phyloP scores from a whole-genome alignment of 1,284 basidiomycete species.

The Tetrapyrgos nigripes region DNA sequence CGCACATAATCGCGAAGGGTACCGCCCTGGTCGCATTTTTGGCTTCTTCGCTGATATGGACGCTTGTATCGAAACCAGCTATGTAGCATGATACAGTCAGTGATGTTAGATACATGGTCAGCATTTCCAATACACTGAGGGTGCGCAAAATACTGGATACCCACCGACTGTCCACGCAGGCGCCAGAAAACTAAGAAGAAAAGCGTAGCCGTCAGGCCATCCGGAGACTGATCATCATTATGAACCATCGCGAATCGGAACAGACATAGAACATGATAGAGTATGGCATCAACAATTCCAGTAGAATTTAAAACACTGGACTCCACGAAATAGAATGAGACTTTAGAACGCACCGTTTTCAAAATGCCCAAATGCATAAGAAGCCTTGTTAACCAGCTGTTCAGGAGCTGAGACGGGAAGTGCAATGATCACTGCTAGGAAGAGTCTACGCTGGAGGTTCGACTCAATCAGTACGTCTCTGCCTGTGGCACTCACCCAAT shows the following conservation, averaged over 20 bases:
- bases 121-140: too few relatives aligned
- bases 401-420: constrained; percentile 74
- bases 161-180: constrained; percentile 53
- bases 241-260: background rate
- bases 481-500: constrained; percentile 61
- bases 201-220: constrained; percentile 77
- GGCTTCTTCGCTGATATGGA: constrained; percentile 60
- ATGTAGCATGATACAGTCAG: too few relatives aligned
- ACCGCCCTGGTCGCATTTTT: constrained; percentile 11
- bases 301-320: too few relatives aligned
- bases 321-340: too few relatives aligned
- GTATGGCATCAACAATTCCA: too few relatives aligned
- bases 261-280: too few relatives aligned
- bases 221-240: constrained; percentile 54
- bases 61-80: constrained; percentile 64
- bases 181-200: constrained; percentile 62
- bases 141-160: constrained; percentile 14
- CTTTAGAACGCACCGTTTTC: constrained; percentile 47
- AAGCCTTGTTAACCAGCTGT: constrained; percentile 69
- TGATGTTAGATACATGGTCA: too few relatives aligned
- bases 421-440: constrained; percentile 76
- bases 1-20: constrained; percentile 15
- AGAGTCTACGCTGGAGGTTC: constrained; percentile 56
- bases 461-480: background rate
- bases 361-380: constrained; percentile 70